A percentile compares a stretch with the other conserved stretches of the same genome.
Conservation (phyloP, 2,329 filamentous ascomycete genomes). For the Amylocarpus encephaloides region DNA sequence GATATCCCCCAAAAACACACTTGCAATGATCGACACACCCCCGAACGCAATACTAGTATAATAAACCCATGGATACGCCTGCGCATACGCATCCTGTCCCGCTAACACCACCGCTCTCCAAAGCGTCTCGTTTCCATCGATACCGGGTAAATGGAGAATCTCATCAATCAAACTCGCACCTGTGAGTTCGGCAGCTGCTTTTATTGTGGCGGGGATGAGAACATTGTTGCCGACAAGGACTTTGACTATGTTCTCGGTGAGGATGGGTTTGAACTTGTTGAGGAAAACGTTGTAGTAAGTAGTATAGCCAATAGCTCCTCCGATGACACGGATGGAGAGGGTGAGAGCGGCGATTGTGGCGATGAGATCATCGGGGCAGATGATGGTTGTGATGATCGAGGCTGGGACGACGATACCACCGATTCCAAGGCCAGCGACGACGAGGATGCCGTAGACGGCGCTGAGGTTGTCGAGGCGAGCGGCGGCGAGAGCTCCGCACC, state of each 20-base stretch:
- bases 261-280: conserved; percentile 33
- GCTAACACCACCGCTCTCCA: conserved; percentile 48
- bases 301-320: conserved; percentile 59
- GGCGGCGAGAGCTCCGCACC: conserved; percentile 46
- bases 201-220: conserved; percentile 37
- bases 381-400: conserved; percentile 62
- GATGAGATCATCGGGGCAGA: conserved; percentile 64
- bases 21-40: conserved; percentile 46
- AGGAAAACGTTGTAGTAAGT: conserved; percentile 50
- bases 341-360: conserved; percentile 63
- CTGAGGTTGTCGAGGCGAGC: conserved; percentile 46
- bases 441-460: conserved; percentile 50
- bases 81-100: conserved; percentile 49
- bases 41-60: conserved; percentile 59
- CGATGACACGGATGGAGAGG: conserved; percentile 62
- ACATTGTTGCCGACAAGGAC: conserved; percentile 20
- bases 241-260: conserved; percentile 22
- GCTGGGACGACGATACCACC: conserved; percentile 62
- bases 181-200: conserved; percentile 46
- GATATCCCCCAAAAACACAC: conserved; percentile 54
- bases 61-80: conserved; percentile 56
- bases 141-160: conserved; percentile 44
- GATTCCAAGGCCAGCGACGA: conserved; percentile 56
- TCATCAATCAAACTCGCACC: conserved; percentile 44
- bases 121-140: conserved; percentile 43